A percentile compares a stretch with the other conserved stretches of the same genome.
phyloP scores from a whole-genome alignment of 2,329 filamentous ascomycete species.

The Phoma herbarum region DNA sequence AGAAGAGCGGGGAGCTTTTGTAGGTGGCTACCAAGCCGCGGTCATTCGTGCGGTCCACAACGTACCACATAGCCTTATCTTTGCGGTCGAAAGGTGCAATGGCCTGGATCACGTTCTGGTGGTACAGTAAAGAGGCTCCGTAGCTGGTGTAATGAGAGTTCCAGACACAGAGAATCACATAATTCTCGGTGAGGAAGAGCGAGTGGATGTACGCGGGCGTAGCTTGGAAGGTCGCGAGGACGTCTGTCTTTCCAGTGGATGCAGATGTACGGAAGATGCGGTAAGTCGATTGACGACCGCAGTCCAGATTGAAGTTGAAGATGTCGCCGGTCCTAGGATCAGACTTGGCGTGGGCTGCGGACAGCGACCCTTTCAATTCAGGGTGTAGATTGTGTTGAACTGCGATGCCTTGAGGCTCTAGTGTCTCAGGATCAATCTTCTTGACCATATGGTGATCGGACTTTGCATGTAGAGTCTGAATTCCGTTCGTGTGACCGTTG shows the following conservation, averaged over 20 bases:
- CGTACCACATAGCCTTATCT: conserved; percentile 72
- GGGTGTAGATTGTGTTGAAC: conserved; percentile 71
- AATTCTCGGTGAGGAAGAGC: conserved; percentile 75
- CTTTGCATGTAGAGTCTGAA: conserved; percentile 65
- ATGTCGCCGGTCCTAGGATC: conserved; percentile 78
- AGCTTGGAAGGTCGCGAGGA: conserved; percentile 72
- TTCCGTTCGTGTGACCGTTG: conserved; percentile 48
- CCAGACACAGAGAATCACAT: conserved; percentile 77
- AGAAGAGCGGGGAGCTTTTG: conserved; percentile 74
- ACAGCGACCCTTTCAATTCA: conserved; percentile 70
- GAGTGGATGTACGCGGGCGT: conserved; percentile 82
- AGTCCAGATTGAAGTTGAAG: conserved; percentile 82
- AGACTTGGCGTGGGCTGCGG: conserved; percentile 74
- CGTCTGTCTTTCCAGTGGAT: conserved; percentile 69
- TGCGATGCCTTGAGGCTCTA: conserved; percentile 75
- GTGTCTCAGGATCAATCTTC: conserved; percentile 71
- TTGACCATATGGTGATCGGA: conserved; percentile 67
- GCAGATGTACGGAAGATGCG: conserved; percentile 73
- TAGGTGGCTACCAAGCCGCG: conserved; percentile 75
- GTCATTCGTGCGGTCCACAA: conserved; percentile 71
- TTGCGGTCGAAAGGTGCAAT: conserved; percentile 69
- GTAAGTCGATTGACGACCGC: conserved; percentile 68
- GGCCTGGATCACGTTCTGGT: conserved; percentile 73
- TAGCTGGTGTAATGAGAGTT: conserved; percentile 66
- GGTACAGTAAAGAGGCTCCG: conserved; percentile 70